Evolutionary conservation across 2,329 filamentous ascomycete genomes (phyloP), one percentile per base, ranked within the genome.

Genomic region (Sporothrix mexicana): DNA sequence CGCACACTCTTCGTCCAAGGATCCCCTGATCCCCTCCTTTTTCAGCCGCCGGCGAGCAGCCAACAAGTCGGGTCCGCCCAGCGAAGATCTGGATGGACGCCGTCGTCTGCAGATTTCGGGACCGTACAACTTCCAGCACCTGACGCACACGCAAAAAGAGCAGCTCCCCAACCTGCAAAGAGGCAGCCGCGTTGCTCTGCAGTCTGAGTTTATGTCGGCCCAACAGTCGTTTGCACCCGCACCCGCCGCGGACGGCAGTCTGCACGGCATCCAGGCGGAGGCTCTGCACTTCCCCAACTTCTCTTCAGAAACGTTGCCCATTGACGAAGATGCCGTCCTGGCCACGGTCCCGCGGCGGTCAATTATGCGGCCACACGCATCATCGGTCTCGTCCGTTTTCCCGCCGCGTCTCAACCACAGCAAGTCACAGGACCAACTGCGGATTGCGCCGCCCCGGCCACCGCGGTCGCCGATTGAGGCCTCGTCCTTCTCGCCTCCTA

Each of bases 61-160:
- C 30, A 76, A 78, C 69, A 83, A 80, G 70, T 78, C 78, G n/a
- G 79, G 79, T 10, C 64, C 76, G 25, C 73, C 78, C 4, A 77
- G 77, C n/a, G 78, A 79, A 41, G 71, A 76, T 13, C 23, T 66
- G 69, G 76, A 69, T 76, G 79, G 78, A 15, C 78, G 79, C 70
- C 85, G 80, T 77, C 85, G 83, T 74, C 77, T 85, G 68, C 84
- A 86, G 71, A 91, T 91, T 71, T 91, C 89, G 0, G 86, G 83
- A 0, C 89, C 89, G 2, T 91, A 89, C 80, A 90, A 91, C 81
- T 91, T 91, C 74, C 88, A 91, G 77, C 89, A 91, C 79, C 83
- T 91, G 47, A 85, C 87, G 3, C 88, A 91, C 78, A 88, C 86
- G 13, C 82, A 84, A 13, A 85, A 85, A 64, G 85, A 89, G 43